phyloP scores from a whole-genome alignment of 1,284 basidiomycete species.

The Ganoderma leucocontextum region DNA sequence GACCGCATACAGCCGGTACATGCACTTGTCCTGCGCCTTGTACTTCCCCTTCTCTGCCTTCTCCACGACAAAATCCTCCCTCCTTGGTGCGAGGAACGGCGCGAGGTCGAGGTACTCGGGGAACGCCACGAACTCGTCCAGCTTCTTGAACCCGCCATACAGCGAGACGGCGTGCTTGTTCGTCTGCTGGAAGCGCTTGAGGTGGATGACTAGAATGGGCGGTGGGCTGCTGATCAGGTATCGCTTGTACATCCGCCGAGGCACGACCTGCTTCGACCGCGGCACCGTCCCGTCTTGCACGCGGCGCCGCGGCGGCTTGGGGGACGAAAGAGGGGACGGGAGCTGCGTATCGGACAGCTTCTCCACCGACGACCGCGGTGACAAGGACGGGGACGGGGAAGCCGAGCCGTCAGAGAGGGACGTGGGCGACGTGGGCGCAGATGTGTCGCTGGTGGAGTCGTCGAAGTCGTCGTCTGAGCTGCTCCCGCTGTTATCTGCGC shows the following conservation, averaged over 20 bases:
- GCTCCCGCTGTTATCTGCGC: conserved; percentile 46
- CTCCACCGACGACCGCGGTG: conserved; percentile 43
- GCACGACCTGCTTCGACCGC: conserved; percentile 69
- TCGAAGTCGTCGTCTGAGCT: conserved; percentile 52
- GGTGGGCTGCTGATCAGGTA: conserved; percentile 91
- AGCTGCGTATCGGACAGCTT: conserved; percentile 29
- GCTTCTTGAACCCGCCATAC: conserved; percentile 76
- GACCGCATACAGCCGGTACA: conserved; percentile 83
- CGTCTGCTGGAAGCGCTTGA: conserved; percentile 92
- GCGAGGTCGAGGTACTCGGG: conserved; percentile 86
- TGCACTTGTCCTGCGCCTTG: conserved; percentile 58
- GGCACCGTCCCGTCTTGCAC: conserved; percentile 41
- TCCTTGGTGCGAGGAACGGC: conserved; percentile 87
- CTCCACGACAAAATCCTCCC: conserved; percentile 69
- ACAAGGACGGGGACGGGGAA: conserved; percentile 50
- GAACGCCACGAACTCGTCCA: conserved; percentile 90
- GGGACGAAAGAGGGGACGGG: conserved; percentile 29
- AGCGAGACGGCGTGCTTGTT: conserved; percentile 62
- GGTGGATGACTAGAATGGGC: conserved; percentile 89
- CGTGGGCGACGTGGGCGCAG: conserved; percentile 41
- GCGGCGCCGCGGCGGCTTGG: conserved; percentile 11
- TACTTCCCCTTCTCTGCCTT: conserved; percentile 44
- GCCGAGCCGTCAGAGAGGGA: conserved; percentile 43
- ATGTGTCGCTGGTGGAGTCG: conserved; percentile 42
- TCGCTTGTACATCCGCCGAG: conserved; percentile 90